phyloP scores from a whole-genome alignment of 495 filamentous ascomycete genomes.

The Cenococcum geophilum region DNA sequence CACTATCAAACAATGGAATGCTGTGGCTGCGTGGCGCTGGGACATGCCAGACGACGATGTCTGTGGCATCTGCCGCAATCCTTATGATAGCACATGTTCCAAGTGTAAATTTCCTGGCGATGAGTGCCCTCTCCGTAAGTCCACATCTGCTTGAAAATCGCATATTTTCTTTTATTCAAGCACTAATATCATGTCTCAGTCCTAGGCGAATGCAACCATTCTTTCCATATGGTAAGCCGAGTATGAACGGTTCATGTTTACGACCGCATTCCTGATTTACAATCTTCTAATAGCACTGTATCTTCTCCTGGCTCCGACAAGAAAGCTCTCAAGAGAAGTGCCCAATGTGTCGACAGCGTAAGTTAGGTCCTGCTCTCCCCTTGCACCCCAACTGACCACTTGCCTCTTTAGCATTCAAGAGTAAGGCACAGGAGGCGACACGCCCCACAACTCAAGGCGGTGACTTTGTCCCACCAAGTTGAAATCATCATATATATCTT shows the following conservation, averaged over 20 bases:
- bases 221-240: slow-evolving; percentile 81
- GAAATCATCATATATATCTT: slow-evolving; percentile 3
- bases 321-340: slow-evolving; percentile 90
- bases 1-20: slow-evolving; percentile 85
- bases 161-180: no score
- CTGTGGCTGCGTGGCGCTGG: slow-evolving; percentile 94
- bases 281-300: slow-evolving; percentile 65
- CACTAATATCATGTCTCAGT: slow-evolving; percentile 47
- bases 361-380: slow-evolving; percentile 14
- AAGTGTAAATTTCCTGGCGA: slow-evolving; percentile 98
- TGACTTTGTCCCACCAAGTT: not conserved
- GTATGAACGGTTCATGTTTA: not conserved
- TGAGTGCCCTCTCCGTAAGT: slow-evolving; percentile 83
- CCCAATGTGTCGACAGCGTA: slow-evolving; percentile 97
- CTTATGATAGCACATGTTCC: slow-evolving; percentile 95
- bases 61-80: slow-evolving; percentile 95
- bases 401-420: slow-evolving; percentile 58
- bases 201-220: slow-evolving; percentile 91
- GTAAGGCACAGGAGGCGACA: slow-evolving; percentile 43
- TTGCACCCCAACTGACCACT: slow-evolving; percentile 1
- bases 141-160: no score
- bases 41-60: slow-evolving; percentile 97
- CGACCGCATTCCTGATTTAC: slow-evolving; percentile 6
- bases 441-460: slow-evolving; percentile 36
- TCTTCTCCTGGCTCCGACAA: slow-evolving; percentile 91